phyloP scores from a whole-genome alignment of 1,139 yeast genomes.

The Blastobotrys buckinghamii region DNA sequence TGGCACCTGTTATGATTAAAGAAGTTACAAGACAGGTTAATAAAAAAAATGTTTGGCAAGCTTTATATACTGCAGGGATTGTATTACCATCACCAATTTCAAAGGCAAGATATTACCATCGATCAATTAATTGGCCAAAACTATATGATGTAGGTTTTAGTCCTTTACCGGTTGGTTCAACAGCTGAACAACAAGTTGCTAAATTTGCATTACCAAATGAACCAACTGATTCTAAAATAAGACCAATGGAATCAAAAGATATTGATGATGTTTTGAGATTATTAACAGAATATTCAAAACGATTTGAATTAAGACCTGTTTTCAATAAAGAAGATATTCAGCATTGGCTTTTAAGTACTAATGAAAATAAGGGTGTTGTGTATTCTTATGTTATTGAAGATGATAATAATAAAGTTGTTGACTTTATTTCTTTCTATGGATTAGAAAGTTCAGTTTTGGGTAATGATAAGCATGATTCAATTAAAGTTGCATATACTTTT shows the following conservation, averaged over 20 bases:
- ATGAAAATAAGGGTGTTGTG: slow-evolving; percentile 52
- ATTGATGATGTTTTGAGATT: slow-evolving; percentile 56
- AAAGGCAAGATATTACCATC: slow-evolving; percentile 88
- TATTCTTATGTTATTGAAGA: slow-evolving; percentile 70
- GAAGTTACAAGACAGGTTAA: slow-evolving; percentile 94
- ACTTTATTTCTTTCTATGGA: slow-evolving; percentile 83
- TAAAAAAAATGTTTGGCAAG: slow-evolving; percentile 84
- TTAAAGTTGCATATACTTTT: slow-evolving; percentile 83
- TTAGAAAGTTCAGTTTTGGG: slow-evolving; percentile 82
- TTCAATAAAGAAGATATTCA: slow-evolving; percentile 64
- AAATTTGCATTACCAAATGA: slow-evolving; percentile 62
- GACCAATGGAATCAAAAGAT: slow-evolving; percentile 58
- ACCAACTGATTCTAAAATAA: slow-evolving; percentile 52
- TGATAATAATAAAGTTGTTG: slow-evolving; percentile 58
- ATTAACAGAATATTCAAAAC: slow-evolving; percentile 54
- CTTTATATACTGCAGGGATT: slow-evolving; percentile 89
- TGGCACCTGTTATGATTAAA: slow-evolving; percentile 89
- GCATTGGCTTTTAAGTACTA: slow-evolving; percentile 62
- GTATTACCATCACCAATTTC: slow-evolving; percentile 88
- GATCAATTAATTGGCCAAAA: slow-evolving; percentile 90
- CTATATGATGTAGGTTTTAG: slow-evolving; percentile 82
- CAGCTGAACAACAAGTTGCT: slow-evolving; percentile 79
- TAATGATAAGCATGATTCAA: slow-evolving; percentile 55
- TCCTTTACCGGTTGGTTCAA: slow-evolving; percentile 66
- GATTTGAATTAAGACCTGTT: slow-evolving; percentile 67